A percentile compares a stretch with the other conserved stretches of the same genome.
Evolutionary conservation across 495 filamentous ascomycete species (phyloP).

Genomic region (Delitschia confertaspora): DNA sequence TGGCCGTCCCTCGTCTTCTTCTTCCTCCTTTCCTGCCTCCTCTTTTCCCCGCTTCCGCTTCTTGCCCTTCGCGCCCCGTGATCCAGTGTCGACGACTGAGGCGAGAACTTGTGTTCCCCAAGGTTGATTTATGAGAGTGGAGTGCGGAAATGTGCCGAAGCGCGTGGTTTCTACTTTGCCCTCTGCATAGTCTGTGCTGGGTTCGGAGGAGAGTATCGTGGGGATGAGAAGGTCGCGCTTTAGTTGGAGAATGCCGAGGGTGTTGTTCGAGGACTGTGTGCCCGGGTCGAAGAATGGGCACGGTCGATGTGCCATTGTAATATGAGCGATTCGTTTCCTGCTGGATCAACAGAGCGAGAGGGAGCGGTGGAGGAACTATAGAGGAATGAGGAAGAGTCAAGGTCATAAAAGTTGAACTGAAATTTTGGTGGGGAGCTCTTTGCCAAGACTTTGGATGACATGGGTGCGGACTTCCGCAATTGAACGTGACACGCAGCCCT

Average conservation of each 20-base stretch:
- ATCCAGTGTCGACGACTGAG: slow-evolving; percentile 82
- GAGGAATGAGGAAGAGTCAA: neutral
- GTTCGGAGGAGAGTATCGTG: slow-evolving; percentile 46
- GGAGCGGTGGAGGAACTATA: neutral
- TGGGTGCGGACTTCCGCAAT: slow-evolving; percentile 5
- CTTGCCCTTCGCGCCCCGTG: slow-evolving; percentile 48
- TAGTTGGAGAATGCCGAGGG: slow-evolving; percentile 71
- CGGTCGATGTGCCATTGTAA: slow-evolving; percentile 3
- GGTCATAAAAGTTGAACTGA: neutral
- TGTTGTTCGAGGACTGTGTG: slow-evolving; percentile 43
- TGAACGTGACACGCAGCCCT: slow-evolving; percentile 8
- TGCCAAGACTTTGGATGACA: slow-evolving; percentile 14
- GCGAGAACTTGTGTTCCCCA: slow-evolving; percentile 90
- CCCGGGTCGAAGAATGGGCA: slow-evolving; percentile 70
- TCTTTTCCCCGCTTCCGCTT: slow-evolving; percentile 45
- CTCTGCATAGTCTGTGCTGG: slow-evolving; percentile 39
- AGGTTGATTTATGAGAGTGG: slow-evolving; percentile 66
- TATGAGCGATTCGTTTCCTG: too few species aligned
- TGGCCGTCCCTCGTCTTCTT: slow-evolving; percentile 30
- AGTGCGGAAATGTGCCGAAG: slow-evolving; percentile 92
- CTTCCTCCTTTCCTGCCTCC: slow-evolving; percentile 24
- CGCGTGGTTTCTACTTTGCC: slow-evolving; percentile 84
- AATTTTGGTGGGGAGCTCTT: slow-evolving; percentile 19
- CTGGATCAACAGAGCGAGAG: too few species aligned
- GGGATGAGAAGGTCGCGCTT: slow-evolving; percentile 74